phyloP scores from a whole-genome alignment of 768 basidiomycete genomes.

The Leucocoprinus birnbaumii region DNA sequence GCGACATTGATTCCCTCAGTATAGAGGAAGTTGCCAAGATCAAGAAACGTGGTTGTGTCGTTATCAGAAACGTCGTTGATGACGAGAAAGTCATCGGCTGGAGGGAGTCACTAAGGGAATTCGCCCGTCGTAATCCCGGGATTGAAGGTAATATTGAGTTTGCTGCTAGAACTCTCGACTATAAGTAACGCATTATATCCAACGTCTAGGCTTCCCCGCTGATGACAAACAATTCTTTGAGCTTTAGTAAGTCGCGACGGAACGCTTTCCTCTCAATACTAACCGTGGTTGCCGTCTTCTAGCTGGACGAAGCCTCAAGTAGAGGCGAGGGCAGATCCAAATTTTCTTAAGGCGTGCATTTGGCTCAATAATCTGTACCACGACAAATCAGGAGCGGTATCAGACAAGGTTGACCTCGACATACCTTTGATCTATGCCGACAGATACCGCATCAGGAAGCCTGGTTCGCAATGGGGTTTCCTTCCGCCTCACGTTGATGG shows the following conservation, averaged over 20 bases:
- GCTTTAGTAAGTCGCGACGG: conserved; percentile 50
- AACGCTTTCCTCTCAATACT: no score
- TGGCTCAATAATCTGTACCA: conserved; percentile 69
- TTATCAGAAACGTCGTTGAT: conserved; percentile 60
- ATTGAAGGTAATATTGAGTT: conserved; percentile 40
- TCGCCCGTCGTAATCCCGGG: conserved; percentile 50
- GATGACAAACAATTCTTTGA: conserved; percentile 72
- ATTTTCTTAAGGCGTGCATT: conserved; percentile 51
- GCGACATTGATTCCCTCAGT: conserved; percentile 45
- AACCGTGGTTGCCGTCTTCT: no score
- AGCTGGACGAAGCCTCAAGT: conserved; percentile 39
- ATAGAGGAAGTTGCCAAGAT: conserved; percentile 45
- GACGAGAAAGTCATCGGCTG: conserved; percentile 52
- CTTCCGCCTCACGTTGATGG: conserved; percentile 46
- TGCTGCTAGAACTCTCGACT: not conserved
- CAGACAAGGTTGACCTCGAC: conserved; percentile 17
- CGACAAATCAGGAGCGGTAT: conserved; percentile 28
- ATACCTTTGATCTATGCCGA: conserved; percentile 71
- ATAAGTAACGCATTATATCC: no score
- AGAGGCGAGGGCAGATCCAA: conserved; percentile 64
- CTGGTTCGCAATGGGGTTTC: conserved; percentile 52
- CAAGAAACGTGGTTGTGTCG: conserved; percentile 53
- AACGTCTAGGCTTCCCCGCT: conserved; percentile 48
- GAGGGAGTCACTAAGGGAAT: conserved; percentile 55
- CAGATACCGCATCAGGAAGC: conserved; percentile 69